These are phyloP conservation scores for Neurospora crassa DNA, from an alignment of 2,329 filamentous ascomycete genomes.

Conservation along the genomic window DNA sequence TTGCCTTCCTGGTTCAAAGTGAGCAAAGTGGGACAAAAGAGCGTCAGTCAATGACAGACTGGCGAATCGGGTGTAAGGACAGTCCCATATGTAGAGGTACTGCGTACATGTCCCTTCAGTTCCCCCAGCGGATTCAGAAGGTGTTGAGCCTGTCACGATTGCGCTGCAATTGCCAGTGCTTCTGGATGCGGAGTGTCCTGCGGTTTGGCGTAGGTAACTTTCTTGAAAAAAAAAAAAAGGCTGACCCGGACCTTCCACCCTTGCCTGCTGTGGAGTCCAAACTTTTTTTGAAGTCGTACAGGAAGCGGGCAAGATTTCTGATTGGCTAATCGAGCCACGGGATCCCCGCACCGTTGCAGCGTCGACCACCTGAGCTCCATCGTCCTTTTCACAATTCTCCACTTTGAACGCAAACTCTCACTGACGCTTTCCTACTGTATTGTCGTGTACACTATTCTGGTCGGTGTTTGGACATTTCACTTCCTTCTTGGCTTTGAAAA, in stretches of 20 bases:
- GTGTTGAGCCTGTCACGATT: not conserved
- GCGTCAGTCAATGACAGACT: not conserved
- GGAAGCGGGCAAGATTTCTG: not conserved
- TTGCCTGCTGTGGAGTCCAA: not conserved
- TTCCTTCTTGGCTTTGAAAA: too few relatives aligned
- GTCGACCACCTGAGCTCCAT: not conserved
- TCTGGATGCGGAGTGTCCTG: not conserved
- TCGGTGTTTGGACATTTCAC: too few relatives aligned
- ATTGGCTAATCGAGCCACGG: not conserved
- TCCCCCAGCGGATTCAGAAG: not conserved
- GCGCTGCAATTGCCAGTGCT: not conserved
- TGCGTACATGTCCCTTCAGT: not conserved
- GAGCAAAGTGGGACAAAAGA: not conserved
- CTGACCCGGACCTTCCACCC: not conserved
- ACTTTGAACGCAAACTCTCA: not conserved
- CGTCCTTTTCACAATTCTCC: not conserved
- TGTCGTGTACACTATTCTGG: too few relatives aligned
- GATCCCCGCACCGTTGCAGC: not conserved
- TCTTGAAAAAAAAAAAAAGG: not conserved
- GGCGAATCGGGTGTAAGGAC: not conserved
- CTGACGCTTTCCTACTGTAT: not conserved
- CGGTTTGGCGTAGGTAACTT: not conserved
- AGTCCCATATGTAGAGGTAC: not conserved
- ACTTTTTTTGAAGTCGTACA: not conserved
- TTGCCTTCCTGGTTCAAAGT: not conserved